A percentile compares a stretch with the other conserved stretches of the same genome.
Conservation (phyloP, 345 rosid species). For the Conringia planisiliqua region DNA sequence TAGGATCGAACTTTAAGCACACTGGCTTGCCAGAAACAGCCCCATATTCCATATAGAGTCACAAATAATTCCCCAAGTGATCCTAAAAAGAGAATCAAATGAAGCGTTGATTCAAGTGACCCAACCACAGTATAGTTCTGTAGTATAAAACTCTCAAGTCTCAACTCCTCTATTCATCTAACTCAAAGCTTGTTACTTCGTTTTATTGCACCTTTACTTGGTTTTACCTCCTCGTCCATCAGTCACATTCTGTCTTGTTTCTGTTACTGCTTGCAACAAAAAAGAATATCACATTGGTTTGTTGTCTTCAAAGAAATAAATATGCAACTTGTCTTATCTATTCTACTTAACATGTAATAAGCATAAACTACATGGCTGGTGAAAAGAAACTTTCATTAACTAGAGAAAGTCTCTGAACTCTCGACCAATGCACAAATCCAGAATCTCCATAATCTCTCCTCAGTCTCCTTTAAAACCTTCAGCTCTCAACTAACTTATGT, state of each 20-base stretch:
- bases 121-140: slow-evolving; percentile 4
- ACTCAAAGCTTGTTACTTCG: not conserved
- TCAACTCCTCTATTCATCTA: slow-evolving; percentile 4
- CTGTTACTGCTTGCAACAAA: not conserved
- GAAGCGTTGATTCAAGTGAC: not conserved
- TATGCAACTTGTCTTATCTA: not conserved
- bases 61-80: too few species aligned
- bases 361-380: not conserved
- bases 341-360: not conserved
- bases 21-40: too few species aligned
- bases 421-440: not conserved
- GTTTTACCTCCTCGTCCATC: not conserved
- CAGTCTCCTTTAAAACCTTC: not conserved
- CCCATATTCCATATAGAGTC: too few species aligned
- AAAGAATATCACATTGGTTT: not conserved
- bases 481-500: not conserved
- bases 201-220: not conserved
- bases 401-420: not conserved
- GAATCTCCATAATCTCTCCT: not conserved
- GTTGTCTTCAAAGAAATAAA: not conserved
- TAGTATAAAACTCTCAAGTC: not conserved
- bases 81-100: not conserved
- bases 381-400: not conserved
- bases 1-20: not conserved
- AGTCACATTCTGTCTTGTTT: not conserved